Evolutionary conservation across 768 basidiomycete genomes (phyloP), one percentile per base, ranked within the genome.

Genomic region (Leccinum disarticulatum): DNA sequence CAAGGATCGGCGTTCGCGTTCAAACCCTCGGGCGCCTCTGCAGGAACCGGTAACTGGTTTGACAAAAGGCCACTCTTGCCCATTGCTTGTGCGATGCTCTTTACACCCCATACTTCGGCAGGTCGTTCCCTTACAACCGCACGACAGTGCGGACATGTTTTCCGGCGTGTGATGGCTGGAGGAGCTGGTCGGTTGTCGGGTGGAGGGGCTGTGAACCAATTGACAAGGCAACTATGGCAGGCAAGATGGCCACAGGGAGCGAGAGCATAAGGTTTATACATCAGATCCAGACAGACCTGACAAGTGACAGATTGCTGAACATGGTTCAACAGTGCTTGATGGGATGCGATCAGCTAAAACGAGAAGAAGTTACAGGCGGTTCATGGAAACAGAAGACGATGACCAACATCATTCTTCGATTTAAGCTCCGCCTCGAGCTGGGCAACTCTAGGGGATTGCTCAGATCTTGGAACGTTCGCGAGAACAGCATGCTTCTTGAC

Each of bases 241-340:
- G 83, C 83, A 52, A 88, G 76, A 61, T 91, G 89, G 5, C 90
- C 90, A 59, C 90, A 92, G 1, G 90, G 89, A 0, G 87, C 80
- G 19, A 91, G 82, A 0, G 88, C 85, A 62, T 83, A 92, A 0
- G 91, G 90, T 62, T 82, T 83, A 70, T 87, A 78, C 70, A 93
- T 78, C 25, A 89, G 75, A 64, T 91, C 89, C 28, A 91, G 77
- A 67, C 91, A 93, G 61, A 93, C 87, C 70, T 91, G 88, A 61
- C 91, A 93, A 13, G 84, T 88, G 27, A 90, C 71, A 0, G 86
- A 80, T 61, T 87, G 84, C 9, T 85, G 83, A 47, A 90, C 64
- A 57, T 83, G 77, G 4, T 70, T 69, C n/a, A 89, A 64, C 25
- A 85, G 74, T 9, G 74, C 65, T 73, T 86, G 78, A 62, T 91